phyloP scores from a whole-genome alignment of 2,329 filamentous ascomycete species.

The Fusarium sp. region DNA sequence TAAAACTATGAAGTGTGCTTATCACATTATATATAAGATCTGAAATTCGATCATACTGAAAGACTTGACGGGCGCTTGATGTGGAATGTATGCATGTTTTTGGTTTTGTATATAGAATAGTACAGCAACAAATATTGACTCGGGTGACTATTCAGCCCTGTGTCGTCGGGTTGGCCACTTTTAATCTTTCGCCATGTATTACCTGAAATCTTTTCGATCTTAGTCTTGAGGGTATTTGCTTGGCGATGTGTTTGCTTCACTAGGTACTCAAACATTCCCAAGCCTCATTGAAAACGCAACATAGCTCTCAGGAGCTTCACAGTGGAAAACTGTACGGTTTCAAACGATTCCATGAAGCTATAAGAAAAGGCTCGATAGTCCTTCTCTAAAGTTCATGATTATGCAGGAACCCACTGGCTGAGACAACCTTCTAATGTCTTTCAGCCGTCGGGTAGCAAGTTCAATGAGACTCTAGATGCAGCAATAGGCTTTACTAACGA shows the following conservation, averaged over 20 bases:
- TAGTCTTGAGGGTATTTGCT: neutral
- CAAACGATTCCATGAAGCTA: neutral
- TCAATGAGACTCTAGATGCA: neutral
- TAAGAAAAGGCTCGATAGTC: neutral
- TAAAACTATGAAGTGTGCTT: conserved; percentile 17
- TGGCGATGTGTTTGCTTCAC: neutral
- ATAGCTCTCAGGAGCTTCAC: neutral
- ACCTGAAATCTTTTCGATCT: neutral
- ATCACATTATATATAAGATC: conserved; percentile 18
- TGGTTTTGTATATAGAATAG: conserved; percentile 8
- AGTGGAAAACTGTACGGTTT: neutral
- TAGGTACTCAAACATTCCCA: neutral
- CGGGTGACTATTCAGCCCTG: neutral
- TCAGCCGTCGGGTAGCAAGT: neutral
- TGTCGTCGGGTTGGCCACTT: neutral
- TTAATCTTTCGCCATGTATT: neutral
- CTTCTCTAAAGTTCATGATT: neutral
- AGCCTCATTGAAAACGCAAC: neutral
- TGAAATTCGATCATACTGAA: neutral
- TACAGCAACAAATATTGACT: neutral
- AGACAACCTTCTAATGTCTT: neutral
- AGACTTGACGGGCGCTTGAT: neutral
- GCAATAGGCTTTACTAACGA: neutral
- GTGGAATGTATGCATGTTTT: neutral
- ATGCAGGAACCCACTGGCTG: neutral